Conservation (phyloP, 768 basidiomycete genomes). For the Mycena belliarum region DNA sequence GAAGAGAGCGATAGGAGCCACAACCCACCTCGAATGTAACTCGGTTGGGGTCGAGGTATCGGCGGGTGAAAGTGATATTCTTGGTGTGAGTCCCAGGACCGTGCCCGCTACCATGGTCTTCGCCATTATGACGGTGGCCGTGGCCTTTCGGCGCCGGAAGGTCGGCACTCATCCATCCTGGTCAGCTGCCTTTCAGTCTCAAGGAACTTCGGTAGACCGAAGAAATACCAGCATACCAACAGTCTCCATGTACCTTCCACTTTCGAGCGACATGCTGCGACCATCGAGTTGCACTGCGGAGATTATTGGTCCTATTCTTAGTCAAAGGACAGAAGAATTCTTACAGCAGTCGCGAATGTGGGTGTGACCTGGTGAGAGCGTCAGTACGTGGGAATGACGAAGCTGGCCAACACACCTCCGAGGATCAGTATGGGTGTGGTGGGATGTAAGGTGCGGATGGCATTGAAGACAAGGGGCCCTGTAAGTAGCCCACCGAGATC, state of each 20-base stretch:
- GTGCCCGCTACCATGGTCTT: background rate
- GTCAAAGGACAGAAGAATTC: conserved; percentile 25
- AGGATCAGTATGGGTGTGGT: conserved; percentile 81
- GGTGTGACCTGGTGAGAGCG: conserved; percentile 49
- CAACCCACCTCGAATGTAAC: conserved; percentile 66
- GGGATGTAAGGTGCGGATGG: conserved; percentile 72
- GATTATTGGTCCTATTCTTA: background rate
- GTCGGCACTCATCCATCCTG: conserved; percentile 65
- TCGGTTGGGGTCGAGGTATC: conserved; percentile 81
- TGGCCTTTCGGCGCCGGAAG: background rate
- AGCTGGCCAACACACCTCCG: conserved; percentile 39
- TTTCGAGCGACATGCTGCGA: conserved; percentile 78
- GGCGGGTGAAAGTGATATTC: conserved; percentile 63
- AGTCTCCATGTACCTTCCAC: conserved; percentile 89
- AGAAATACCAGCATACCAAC: conserved; percentile 51
- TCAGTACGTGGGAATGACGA: background rate
- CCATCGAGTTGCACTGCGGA: conserved; percentile 63
- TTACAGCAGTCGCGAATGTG: conserved; percentile 80
- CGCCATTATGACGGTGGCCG: conserved; percentile 6
- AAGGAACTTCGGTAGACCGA: background rate
- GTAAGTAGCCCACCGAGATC: too few species aligned
- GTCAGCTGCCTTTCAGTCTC: conserved; percentile 14
- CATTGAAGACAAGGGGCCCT: conserved; percentile 76
- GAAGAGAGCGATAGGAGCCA: background rate
- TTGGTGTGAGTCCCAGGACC: conserved; percentile 19